Evolutionary conservation across 1,284 basidiomycete species (phyloP).

Genomic region (Fomitopsis schrenkii): DNA sequence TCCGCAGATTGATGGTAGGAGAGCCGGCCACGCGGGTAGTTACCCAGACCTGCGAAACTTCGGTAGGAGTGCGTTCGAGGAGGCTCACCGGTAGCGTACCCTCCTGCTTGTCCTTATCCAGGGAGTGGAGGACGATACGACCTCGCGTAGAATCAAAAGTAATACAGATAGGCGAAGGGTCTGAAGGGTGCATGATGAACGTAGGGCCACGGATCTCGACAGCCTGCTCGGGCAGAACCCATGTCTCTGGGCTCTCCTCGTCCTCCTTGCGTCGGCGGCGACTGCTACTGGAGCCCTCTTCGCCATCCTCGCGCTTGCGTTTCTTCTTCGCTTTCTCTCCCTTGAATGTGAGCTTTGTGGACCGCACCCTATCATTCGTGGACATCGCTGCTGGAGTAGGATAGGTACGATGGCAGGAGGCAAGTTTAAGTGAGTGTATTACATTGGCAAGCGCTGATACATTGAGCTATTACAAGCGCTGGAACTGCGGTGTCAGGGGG

Average conservation of each 20-base stretch:
- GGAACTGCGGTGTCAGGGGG: not conserved
- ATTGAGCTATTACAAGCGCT: not conserved
- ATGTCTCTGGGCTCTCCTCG: slow-evolving; percentile 64
- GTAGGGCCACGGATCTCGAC: slow-evolving; percentile 79
- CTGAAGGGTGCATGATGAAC: slow-evolving; percentile 76
- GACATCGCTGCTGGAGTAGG: slow-evolving; percentile 31
- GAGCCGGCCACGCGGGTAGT: slow-evolving; percentile 77
- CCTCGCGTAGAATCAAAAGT: slow-evolving; percentile 77
- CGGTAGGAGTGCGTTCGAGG: slow-evolving; percentile 65
- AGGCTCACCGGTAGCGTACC: slow-evolving; percentile 32
- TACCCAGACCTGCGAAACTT: slow-evolving; percentile 87
- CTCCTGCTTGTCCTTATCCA: slow-evolving; percentile 58
- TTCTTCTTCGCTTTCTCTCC: slow-evolving; percentile 83
- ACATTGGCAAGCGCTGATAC: not conserved
- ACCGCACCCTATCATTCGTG: slow-evolving; percentile 47
- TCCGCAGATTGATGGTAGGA: slow-evolving; percentile 76
- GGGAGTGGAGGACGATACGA: slow-evolving; percentile 55
- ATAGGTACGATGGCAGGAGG: not conserved
- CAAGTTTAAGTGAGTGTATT: not conserved
- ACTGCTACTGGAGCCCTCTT: slow-evolving; percentile 35
- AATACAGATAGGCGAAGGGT: slow-evolving; percentile 68
- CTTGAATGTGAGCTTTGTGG: slow-evolving; percentile 80
- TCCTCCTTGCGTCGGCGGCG: slow-evolving; percentile 48
- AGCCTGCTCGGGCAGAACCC: slow-evolving; percentile 72
- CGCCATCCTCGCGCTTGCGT: slow-evolving; percentile 60